Base-by-base conservation (phyloP, 2,329 filamentous ascomycete species). In the Ophiocordyceps robertsii region DNA sequence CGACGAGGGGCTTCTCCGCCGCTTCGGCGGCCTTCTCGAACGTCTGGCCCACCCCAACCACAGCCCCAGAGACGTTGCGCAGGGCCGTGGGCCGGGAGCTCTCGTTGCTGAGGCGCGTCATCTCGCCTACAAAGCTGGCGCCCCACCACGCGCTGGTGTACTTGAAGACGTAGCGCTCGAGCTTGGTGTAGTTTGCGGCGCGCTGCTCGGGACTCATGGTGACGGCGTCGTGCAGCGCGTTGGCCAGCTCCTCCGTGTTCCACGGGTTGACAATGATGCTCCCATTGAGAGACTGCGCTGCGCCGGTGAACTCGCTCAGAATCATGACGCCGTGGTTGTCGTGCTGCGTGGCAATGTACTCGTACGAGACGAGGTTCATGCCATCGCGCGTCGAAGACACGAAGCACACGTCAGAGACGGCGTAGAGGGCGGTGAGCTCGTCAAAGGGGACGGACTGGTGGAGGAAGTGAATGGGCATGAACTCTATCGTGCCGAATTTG, bases 71-170 rank as follows among this genome's bases (percentile, higher is more conserved):
- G 8, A 67, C 53, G 40, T 67, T 67, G 39, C 61, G 56, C 21
- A 67, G 41, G 4, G 62, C 66, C 57, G 66, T 67, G 43, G 60
- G 51, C 43, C 62, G 59, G 24, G 49, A 51, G 37, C 58, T 59
- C 37, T 63, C 63, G 13, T 61, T 51, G 39, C 59, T 66, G 32
- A 76, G 65, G 35, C 71, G 67, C n/a, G 64, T 72, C 61, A 96
- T 73, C 63, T 95, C 90, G 12, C 77, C 76, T 40, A 95, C 88
- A 58, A 96, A 96, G 50, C 83, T 89, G 60, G 89, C 78, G 24
- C 90, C 90, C 90, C 90, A 96, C 82, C 92, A 95, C 10, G 89
- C 84, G 60, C 86, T 93, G 2, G 92, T 98, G 66, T 95, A 96
- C 68, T 95, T 95, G 65, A 89, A 90, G 46, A 96, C 87, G 58